These are phyloP conservation scores for Arxiozyma heterogenica DNA, from an alignment of 1,139 yeast genomes.

Conservation along the genomic window DNA sequence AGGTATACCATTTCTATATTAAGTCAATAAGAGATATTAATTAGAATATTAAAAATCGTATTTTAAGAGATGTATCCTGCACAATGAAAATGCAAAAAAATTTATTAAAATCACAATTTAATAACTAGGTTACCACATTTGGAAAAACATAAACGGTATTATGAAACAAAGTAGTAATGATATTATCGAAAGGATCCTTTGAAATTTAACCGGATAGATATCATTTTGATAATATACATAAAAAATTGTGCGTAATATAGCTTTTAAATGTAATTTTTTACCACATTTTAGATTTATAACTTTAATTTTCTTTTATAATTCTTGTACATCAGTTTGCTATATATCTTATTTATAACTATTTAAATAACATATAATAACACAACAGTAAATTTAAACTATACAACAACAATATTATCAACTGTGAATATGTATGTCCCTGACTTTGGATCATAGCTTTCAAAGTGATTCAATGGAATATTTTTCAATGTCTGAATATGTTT, in stretches of 20 bases:
- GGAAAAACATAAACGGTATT: conserved; percentile 46
- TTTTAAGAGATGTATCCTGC: conserved; percentile 37
- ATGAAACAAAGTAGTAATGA: conserved; percentile 44
- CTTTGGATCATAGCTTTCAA: conserved; percentile 65
- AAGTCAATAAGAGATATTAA: conserved; percentile 40
- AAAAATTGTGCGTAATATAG: no score
- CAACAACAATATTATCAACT: conserved; percentile 2
- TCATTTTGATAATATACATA: not conserved
- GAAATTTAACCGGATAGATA: conserved; percentile 32
- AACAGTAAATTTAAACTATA: not conserved
- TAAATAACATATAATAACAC: no score
- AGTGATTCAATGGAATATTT: conserved; percentile 49
- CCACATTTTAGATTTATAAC: not conserved
- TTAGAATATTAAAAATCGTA: conserved; percentile 33
- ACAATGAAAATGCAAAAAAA: conserved; percentile 47
- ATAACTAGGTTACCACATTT: conserved; percentile 49
- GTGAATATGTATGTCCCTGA: conserved; percentile 79
- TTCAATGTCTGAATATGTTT: conserved; percentile 64
- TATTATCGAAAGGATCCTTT: conserved; percentile 46
- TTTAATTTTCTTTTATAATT: no score
- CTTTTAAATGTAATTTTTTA: not conserved
- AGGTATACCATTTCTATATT: conserved; percentile 33
- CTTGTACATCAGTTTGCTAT: no score
- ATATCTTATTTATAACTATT: no score
- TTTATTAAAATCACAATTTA: conserved; percentile 44